Conservation (phyloP, 495 filamentous ascomycete genomes). For the Xylaria nigripes region DNA sequence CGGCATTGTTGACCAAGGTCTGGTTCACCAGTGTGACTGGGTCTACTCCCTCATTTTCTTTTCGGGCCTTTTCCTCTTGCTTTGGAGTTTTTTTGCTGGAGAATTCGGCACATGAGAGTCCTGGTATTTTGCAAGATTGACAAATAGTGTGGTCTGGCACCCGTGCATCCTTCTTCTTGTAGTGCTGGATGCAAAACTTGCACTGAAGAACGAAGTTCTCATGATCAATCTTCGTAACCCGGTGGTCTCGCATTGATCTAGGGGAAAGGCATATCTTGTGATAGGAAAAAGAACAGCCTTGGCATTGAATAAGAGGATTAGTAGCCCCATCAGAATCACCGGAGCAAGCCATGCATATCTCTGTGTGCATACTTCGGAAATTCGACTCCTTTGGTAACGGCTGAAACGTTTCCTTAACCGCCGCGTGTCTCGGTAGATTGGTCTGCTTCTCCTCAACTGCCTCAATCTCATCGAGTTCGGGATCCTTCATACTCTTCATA, state of each 20-base stretch:
- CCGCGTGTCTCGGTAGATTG: slow-evolving; percentile 43
- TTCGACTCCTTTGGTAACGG: slow-evolving; percentile 40
- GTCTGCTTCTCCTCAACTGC: slow-evolving; percentile 51
- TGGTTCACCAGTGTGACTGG: slow-evolving; percentile 57
- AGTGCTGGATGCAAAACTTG: slow-evolving; percentile 64
- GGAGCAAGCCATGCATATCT: slow-evolving; percentile 63
- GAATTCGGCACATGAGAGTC: slow-evolving; percentile 61
- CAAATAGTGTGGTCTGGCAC: slow-evolving; percentile 66
- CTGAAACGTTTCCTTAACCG: slow-evolving; percentile 63
- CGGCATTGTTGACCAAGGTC: slow-evolving; percentile 60
- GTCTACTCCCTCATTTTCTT: slow-evolving; percentile 69
- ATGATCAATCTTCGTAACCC: slow-evolving; percentile 81
- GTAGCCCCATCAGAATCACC: slow-evolving; percentile 38
- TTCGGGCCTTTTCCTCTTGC: slow-evolving; percentile 73
- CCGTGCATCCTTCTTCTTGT: slow-evolving; percentile 56
- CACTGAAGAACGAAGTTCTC: slow-evolving; percentile 85
- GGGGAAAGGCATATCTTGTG: slow-evolving; percentile 74
- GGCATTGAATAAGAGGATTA: slow-evolving; percentile 69
- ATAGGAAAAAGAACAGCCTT: slow-evolving; percentile 78
- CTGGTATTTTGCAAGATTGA: slow-evolving; percentile 53
- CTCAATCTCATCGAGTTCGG: slow-evolving; percentile 40
- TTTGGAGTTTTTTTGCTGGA: slow-evolving; percentile 55
- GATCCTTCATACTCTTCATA: slow-evolving; percentile 55
- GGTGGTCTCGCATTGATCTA: slow-evolving; percentile 67
- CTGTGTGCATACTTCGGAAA: slow-evolving; percentile 60